phyloP scores from a whole-genome alignment of 495 filamentous ascomycete genomes.

The Neurospora sp. region DNA sequence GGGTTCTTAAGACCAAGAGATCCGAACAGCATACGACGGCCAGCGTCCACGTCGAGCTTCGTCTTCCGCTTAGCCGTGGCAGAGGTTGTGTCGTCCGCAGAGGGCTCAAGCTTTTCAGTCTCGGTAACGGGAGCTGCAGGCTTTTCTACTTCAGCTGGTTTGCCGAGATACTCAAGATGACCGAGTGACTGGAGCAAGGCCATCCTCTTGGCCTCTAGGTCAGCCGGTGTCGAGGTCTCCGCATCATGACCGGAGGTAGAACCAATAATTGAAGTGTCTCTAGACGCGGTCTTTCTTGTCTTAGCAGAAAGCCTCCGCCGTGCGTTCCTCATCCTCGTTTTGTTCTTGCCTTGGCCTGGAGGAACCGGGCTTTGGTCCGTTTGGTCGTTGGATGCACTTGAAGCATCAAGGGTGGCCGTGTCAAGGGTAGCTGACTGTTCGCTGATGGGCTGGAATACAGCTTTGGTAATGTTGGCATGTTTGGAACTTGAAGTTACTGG shows the following conservation, averaged over 20 bases:
- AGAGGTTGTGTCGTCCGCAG: background rate
- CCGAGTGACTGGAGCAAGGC: slow-evolving; percentile 5
- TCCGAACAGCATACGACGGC: slow-evolving; percentile 59
- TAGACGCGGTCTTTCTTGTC: slow-evolving; percentile 12
- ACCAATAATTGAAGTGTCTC: background rate
- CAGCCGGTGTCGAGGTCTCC: background rate
- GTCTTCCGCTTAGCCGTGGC: slow-evolving; percentile 7
- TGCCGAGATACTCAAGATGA: background rate
- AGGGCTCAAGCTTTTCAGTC: background rate
- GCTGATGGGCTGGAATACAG: background rate
- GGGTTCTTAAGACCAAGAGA: slow-evolving; percentile 62
- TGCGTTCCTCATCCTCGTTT: slow-evolving; percentile 33
- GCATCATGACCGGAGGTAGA: background rate
- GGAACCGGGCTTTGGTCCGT: slow-evolving; percentile 16
- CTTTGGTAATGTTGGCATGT: background rate
- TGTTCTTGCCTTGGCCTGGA: slow-evolving; percentile 25
- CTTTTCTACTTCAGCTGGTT: background rate
- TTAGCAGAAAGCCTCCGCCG: slow-evolving; percentile 23
- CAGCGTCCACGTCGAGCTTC: slow-evolving; percentile 52
- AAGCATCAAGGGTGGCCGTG: background rate
- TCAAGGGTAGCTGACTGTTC: background rate
- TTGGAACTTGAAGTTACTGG: background rate
- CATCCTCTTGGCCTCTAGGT: slow-evolving; percentile 6
- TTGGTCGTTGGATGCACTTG: background rate
- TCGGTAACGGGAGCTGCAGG: background rate